Evolutionary conservation across 345 rosid genomes (phyloP).

Genomic region (Raphanus raphanistrum): DNA sequence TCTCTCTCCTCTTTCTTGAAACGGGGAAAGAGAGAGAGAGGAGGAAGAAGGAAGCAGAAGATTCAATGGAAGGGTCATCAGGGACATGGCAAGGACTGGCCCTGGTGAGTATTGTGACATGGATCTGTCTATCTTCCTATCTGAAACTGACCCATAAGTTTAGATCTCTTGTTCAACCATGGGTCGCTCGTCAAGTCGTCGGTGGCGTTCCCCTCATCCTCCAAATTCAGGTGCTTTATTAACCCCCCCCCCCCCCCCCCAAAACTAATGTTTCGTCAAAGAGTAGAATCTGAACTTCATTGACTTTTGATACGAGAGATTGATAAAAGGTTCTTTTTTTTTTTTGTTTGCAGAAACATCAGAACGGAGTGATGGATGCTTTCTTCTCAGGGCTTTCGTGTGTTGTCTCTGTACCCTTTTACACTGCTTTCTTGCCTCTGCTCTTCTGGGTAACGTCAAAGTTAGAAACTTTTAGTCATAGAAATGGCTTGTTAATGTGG

Average conservation of each 20-base stretch:
- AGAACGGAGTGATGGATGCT: conserved; percentile 65
- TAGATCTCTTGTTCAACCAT: conserved; percentile 74
- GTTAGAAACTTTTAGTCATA: conserved; percentile 7
- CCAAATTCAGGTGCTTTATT: conserved; percentile 70
- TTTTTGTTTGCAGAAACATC: conserved; percentile 56
- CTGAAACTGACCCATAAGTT: conserved; percentile 59
- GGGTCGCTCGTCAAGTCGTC: conserved; percentile 60
- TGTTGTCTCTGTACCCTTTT: conserved; percentile 96
- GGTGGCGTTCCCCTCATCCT: conserved; percentile 58
- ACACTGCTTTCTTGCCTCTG: conserved; percentile 93
- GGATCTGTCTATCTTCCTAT: conserved; percentile 73
- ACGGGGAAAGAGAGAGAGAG: conserved; percentile 26
- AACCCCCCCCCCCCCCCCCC: no score
- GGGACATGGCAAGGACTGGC: conserved; percentile 69
- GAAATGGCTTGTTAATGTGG: neutral
- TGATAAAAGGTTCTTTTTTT: neutral
- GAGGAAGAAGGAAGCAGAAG: neutral
- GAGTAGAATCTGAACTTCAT: neutral
- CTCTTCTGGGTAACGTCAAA: conserved; percentile 81
- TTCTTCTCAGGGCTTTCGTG: conserved; percentile 82
- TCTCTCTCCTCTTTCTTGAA: conserved; percentile 28
- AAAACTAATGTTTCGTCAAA: no score
- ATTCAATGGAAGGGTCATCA: conserved; percentile 68
- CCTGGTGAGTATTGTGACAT: conserved; percentile 61
- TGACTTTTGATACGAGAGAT: neutral